Evolutionary conservation across 805 yeast species (phyloP).

Genomic region (Cyberlindnera mrakii): DNA sequence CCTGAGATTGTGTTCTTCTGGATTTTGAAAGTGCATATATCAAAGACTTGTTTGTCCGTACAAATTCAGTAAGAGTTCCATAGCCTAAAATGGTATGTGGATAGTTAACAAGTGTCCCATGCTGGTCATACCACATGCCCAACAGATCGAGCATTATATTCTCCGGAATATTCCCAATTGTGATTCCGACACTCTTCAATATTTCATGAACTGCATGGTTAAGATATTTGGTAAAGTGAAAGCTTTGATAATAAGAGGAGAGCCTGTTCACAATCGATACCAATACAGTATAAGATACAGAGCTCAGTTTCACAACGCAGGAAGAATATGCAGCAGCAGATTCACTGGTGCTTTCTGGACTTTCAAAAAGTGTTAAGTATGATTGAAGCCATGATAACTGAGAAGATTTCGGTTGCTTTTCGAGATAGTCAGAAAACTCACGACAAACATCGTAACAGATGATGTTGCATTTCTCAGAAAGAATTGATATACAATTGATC

Average conservation of each 20-base stretch:
- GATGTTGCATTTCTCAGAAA: conserved; percentile 10
- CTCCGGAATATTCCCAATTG: conserved; percentile 1
- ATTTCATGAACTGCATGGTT: background rate
- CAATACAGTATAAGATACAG: conserved; percentile 18
- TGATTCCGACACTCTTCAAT: background rate
- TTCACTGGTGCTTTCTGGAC: conserved; percentile 24
- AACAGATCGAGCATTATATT: conserved; percentile 12
- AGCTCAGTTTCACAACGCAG: conserved; percentile 16
- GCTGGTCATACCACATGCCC: conserved; percentile 4
- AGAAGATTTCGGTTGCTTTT: background rate
- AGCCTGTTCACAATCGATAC: conserved; percentile 9
- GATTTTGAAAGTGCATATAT: conserved; percentile 34
- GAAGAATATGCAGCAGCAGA: conserved; percentile 21
- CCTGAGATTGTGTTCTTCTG: background rate
- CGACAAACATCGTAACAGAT: conserved; percentile 3
- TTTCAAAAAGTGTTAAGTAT: conserved; percentile 17
- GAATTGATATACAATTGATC: background rate
- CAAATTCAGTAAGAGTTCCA: conserved; percentile 1
- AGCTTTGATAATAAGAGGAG: conserved; percentile 1
- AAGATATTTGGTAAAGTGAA: conserved; percentile 21
- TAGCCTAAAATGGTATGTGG: conserved; percentile 12
- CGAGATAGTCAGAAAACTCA: background rate
- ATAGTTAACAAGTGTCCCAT: conserved; percentile 3
- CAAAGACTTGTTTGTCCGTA: conserved; percentile 26
- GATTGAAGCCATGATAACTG: conserved; percentile 19